These are phyloP conservation scores for Orbilia oligospora DNA, from an alignment of 2,329 filamentous ascomycete genomes.

Conservation along the genomic window DNA sequence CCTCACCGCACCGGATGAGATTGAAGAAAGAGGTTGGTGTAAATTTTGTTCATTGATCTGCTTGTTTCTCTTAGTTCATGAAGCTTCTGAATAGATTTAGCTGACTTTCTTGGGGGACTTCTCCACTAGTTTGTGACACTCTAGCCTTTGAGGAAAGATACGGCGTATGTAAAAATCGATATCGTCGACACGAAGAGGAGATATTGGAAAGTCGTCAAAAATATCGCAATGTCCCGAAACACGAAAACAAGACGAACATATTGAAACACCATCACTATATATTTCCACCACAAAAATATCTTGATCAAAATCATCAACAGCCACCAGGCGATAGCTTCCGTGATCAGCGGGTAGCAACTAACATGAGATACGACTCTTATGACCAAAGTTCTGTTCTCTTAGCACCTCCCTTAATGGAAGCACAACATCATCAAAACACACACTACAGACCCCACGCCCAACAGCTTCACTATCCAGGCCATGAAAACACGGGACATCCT, in stretches of 20 bases:
- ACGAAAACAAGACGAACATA: slow-evolving; percentile 54
- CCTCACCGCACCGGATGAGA: slow-evolving; percentile 24
- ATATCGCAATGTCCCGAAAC: slow-evolving; percentile 56
- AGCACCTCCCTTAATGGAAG: slow-evolving; percentile 3
- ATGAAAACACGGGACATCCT: slow-evolving; percentile 12
- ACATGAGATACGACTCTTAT: slow-evolving; percentile 44
- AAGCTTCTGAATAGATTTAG: background rate
- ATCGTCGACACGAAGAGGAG: slow-evolving; percentile 22
- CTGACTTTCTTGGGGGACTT: slow-evolving; percentile 15
- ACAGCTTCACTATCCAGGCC: slow-evolving; percentile 3
- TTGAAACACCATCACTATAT: slow-evolving; percentile 45
- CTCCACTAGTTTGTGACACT: slow-evolving; percentile 10
- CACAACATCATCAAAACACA: background rate
- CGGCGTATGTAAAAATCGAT: background rate
- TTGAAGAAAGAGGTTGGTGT: slow-evolving; percentile 47
- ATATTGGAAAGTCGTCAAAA: slow-evolving; percentile 22
- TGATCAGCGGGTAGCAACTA: slow-evolving; percentile 16
- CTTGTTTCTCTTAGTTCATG: background rate
- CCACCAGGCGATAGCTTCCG: background rate
- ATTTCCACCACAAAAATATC: slow-evolving; percentile 18
- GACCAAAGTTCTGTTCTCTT: background rate
- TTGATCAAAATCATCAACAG: slow-evolving; percentile 3
- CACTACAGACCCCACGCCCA: background rate
- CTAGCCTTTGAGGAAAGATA: slow-evolving; percentile 24
- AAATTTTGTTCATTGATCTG: background rate